Evolutionary conservation across 1,139 yeast species (phyloP).

Genomic region (Arxiozyma heterogenica): DNA sequence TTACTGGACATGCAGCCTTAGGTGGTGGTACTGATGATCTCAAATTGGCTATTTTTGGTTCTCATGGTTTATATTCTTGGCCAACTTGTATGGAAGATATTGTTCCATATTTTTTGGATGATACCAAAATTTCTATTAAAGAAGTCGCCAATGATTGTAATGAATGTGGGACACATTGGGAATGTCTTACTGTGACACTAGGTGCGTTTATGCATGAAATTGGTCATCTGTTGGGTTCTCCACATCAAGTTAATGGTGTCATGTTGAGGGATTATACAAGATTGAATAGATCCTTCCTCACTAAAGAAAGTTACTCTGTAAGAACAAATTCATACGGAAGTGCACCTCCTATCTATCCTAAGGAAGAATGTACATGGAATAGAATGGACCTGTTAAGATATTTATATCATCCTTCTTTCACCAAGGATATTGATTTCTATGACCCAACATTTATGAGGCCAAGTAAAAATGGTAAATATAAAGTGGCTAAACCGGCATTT

Average conservation of each 20-base stretch:
- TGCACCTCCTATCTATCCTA: conserved; percentile 41
- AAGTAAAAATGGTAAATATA: conserved; percentile 21
- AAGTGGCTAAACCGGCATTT: conserved; percentile 33
- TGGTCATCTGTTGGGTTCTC: conserved; percentile 84
- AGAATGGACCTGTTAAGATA: conserved; percentile 70
- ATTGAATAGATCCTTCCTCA: conserved; percentile 73
- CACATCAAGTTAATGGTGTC: conserved; percentile 83
- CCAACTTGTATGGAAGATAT: conserved; percentile 68
- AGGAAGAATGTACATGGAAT: conserved; percentile 83
- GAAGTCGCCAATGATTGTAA: conserved; percentile 86
- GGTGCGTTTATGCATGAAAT: conserved; percentile 96
- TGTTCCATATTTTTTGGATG: conserved; percentile 61
- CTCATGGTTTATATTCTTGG: conserved; percentile 88
- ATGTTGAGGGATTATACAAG: conserved; percentile 82
- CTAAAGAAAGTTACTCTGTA: conserved; percentile 53
- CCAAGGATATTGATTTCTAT: conserved; percentile 52
- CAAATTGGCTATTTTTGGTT: conserved; percentile 82
- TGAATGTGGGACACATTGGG: conserved; percentile 86
- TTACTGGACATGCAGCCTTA: conserved; percentile 84
- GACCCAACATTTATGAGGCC: conserved; percentile 30
- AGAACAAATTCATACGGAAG: conserved; percentile 42
- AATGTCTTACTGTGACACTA: conserved; percentile 71
- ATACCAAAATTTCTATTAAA: conserved; percentile 47
- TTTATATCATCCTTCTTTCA: conserved; percentile 70
- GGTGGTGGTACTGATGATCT: conserved; percentile 77